Percentiles rank a stretch among this genome's conserved stretches.
These are phyloP conservation scores for Pugionium dolabratum DNA, from an alignment of 345 rosid species.

Conservation along the genomic window DNA sequence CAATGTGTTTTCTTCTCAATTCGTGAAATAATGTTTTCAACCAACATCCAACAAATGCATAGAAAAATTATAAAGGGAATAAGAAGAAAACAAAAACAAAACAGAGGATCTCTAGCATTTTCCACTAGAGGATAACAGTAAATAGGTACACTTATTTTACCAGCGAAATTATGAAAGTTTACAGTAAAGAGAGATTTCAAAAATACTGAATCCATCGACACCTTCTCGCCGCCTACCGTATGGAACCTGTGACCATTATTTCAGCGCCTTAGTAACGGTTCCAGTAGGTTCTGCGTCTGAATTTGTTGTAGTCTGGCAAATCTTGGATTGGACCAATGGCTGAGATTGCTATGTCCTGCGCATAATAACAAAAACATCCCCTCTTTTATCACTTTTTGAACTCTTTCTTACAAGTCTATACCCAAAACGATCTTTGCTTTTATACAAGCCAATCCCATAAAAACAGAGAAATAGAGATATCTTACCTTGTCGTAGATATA, in stretches of 20 bases:
- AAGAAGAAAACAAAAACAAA: background rate
- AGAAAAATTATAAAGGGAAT: constrained; percentile 7
- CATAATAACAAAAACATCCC: constrained; percentile 7
- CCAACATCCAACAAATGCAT: constrained; percentile 4
- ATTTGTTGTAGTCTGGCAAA: constrained; percentile 93
- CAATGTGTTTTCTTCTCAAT: too few relatives aligned
- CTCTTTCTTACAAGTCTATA: background rate
- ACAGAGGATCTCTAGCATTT: constrained; percentile 35
- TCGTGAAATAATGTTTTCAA: too few relatives aligned
- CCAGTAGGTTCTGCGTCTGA: constrained; percentile 99
- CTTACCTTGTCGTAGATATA: constrained; percentile 84
- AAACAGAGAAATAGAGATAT: background rate
- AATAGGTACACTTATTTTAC: constrained; percentile 33
- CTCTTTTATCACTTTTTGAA: background rate
- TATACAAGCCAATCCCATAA: too few relatives aligned
- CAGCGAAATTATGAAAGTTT: constrained; percentile 33
- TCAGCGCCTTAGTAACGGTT: constrained; percentile 65
- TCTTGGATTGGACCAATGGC: constrained; percentile 94
- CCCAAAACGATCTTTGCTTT: too few relatives aligned
- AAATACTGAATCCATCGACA: constrained; percentile 36
- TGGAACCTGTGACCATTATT: constrained; percentile 2
- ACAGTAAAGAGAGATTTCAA: constrained; percentile 4
- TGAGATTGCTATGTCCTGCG: constrained; percentile 91
- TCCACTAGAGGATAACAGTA: constrained; percentile 20
- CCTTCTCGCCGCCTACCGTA: constrained; percentile 11